Evolutionary conservation across 2,329 filamentous ascomycete species (phyloP), one percentile per base, ranked within the genome.

Genomic region (Cladobotryum mycophilum): DNA sequence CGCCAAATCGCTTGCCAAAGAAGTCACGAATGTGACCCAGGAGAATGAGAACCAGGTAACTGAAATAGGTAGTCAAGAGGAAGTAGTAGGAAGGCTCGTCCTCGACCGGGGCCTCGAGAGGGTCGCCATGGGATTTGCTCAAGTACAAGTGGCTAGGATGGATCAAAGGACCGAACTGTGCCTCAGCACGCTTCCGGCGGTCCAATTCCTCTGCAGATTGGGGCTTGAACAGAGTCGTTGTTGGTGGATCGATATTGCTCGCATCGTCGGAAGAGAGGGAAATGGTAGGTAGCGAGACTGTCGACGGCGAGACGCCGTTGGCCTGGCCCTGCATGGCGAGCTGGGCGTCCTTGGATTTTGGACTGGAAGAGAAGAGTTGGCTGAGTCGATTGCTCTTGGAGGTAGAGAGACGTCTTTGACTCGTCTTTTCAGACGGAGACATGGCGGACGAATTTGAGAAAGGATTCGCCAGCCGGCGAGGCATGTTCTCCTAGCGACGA

Each of bases 61-160:
- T 96, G 70, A 99, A 89, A 76, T 99, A 99, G 63, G 93, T 99
- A 35, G 93, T 97, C 60, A 99, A 80, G 62, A 99, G 82, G 72
- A 88, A 96, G 76, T 91, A 97, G 74, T 96, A 97, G 15, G 92
- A 89, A 40, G 93, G 92, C 68, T 96, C 92, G 64, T 99, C 93
- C 66, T 96, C 89, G 53, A 97, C 76, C 5, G 92, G 91, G 36
- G 89, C 81, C 42, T 84, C 83, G 52, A 97, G 86, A 37, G 85
- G 81, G 61, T 84, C 81, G 59, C 91, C 92, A 55, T 86, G 83
- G 67, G 95, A 90, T 68, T 86, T 83, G 76, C 91, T 96, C 56
- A 88, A 85, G 73, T 96, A 96, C 65, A 88, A 81, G 70, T 99
- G 92, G 62, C 79, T 86, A 46, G 84, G 80, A 58, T 89, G 85